phyloP scores from a whole-genome alignment of 495 filamentous ascomycete species.

The Talaromyces stipitatus region DNA sequence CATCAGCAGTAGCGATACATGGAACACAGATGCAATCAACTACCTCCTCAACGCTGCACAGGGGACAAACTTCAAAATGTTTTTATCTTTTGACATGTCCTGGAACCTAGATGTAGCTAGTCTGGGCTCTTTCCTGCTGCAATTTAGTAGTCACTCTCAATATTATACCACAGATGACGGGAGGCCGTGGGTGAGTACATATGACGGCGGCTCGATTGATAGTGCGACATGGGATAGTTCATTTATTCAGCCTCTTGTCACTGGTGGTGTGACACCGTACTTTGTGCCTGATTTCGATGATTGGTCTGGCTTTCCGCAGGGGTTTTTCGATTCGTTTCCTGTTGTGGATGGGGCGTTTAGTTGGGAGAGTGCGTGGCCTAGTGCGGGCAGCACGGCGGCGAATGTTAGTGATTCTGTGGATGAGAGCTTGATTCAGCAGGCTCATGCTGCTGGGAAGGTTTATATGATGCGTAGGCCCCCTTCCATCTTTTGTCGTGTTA shows the following conservation, averaged over 20 bases:
- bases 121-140: neutral
- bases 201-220: slow-evolving; percentile 9
- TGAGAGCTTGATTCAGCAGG: slow-evolving; percentile 12
- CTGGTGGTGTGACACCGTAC: slow-evolving; percentile 10
- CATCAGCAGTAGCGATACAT: slow-evolving; percentile 9
- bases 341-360: slow-evolving; percentile 24
- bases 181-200: slow-evolving; percentile 4
- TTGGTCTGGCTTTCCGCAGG: slow-evolving; percentile 15
- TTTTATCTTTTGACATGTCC: slow-evolving; percentile 20
- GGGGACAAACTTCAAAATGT: slow-evolving; percentile 18
- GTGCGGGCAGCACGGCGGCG: neutral
- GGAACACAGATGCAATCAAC: slow-evolving; percentile 10
- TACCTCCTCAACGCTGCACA: slow-evolving; percentile 13
- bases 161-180: slow-evolving; percentile 9
- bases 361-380: slow-evolving; percentile 28
- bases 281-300: slow-evolving; percentile 17
- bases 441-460: slow-evolving; percentile 13
- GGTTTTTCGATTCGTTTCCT: neutral
- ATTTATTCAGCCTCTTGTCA: neutral
- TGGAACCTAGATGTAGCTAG: neutral
- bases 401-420: slow-evolving; percentile 14
- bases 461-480: slow-evolving; percentile 25
- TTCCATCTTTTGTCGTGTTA: neutral
- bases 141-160: slow-evolving; percentile 7
- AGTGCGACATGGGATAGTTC: slow-evolving; percentile 2